Evolutionary conservation across 305 asterid species (phyloP).

Genomic region (Andrographis paniculata): DNA sequence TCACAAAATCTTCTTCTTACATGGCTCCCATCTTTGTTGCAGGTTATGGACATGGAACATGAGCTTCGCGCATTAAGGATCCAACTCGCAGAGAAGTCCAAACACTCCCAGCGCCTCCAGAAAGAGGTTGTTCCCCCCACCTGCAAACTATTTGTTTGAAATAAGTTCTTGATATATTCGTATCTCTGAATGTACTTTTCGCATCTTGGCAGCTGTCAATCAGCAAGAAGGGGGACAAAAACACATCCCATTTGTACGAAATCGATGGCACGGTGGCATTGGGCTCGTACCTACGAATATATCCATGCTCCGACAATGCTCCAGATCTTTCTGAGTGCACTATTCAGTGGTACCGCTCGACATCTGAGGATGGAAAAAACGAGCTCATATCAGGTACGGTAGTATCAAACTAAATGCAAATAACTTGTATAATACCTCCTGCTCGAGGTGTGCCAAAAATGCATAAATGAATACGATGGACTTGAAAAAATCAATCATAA

Average conservation of each 20-base stretch:
- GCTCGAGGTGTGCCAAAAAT: too few relatives aligned
- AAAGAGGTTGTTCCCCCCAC: slow-evolving; percentile 60
- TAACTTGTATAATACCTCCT: too few relatives aligned
- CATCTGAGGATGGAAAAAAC: slow-evolving; percentile 45
- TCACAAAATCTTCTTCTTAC: neutral
- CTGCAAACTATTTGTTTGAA: neutral
- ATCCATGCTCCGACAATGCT: slow-evolving; percentile 48
- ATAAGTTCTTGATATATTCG: neutral
- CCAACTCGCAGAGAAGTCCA: slow-evolving; percentile 78
- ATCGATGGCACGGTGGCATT: slow-evolving; percentile 73
- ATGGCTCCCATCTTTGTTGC: slow-evolving; percentile 12
- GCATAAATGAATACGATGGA: too few relatives aligned
- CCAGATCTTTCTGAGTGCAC: slow-evolving; percentile 56
- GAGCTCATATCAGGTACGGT: slow-evolving; percentile 71
- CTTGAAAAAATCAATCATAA: too few relatives aligned
- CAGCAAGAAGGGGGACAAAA: slow-evolving; percentile 50
- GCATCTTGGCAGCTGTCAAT: slow-evolving; percentile 50
- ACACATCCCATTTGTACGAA: slow-evolving; percentile 38
- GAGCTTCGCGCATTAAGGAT: slow-evolving; percentile 86
- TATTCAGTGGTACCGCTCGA: slow-evolving; percentile 75
- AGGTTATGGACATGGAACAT: slow-evolving; percentile 99
- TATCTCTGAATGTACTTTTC: slow-evolving; percentile 12
- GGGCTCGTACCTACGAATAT: slow-evolving; percentile 68
- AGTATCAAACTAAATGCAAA: too few relatives aligned
- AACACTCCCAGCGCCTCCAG: slow-evolving; percentile 67